Base-by-base conservation (phyloP, 768 basidiomycete genomes). In the Cystobasidium ongulense region DNA sequence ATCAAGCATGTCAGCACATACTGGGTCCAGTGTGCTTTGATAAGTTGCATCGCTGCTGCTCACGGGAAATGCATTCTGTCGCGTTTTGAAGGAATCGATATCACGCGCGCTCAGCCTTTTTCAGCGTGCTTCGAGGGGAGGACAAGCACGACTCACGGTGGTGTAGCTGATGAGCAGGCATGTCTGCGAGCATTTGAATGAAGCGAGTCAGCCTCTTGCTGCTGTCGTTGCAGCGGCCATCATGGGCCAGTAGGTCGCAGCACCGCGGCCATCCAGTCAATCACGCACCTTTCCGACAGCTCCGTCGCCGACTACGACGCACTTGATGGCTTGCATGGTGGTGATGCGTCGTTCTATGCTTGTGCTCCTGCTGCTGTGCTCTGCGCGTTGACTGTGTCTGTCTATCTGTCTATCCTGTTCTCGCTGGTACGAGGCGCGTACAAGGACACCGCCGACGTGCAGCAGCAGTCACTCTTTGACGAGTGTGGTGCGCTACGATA, bases 141-240 rank as follows among this genome's bases (percentile, higher is more conserved):
- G 11, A n/a, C 18, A 18, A 7, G 18, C 39, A 41, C 39, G 18
- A 74, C 77, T 38, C 21, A 79, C 78, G 77, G 96, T 99, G 77
- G 96, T 99, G 84, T 99, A 99, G 65, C 95, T 98, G 81, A 99
- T 99, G 79, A 99, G 86, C 74, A 99, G 88, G 83, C 96, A 99
- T 68, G 96, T 98, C 96, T 98, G 79, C 0, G 21, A 10, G 35
- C 18, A 36, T 11, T 35, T 4, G 43, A 21, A 15, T 5, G 7
- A 31, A 29, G 29, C 2, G 29, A 4, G 36, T 10, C 2, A 33
- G 15, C 23, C 5, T 1, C 15, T n/a, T n/a, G n/a, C n/a, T 31
- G 73, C 23, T 7, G 11, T 64, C 46, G 7, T 31, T 33, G 13
- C 72, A 27, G 13, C 13, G 15, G 31, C 41, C 5, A 23, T 5